Conservation (phyloP, 2,329 filamentous ascomycete species). For the Elsinoe australis region DNA sequence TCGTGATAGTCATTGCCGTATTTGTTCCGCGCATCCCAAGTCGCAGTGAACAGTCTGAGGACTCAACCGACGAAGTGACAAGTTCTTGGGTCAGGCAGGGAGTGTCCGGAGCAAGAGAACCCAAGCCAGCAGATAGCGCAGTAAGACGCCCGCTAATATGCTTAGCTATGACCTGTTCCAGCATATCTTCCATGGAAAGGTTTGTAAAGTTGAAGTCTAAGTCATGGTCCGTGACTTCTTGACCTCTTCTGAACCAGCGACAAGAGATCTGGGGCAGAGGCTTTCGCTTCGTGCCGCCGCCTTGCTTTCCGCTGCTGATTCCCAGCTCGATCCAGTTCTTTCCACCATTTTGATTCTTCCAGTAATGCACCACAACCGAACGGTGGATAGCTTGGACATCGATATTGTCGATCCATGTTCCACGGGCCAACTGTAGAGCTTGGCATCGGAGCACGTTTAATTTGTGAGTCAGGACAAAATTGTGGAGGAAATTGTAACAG, state of each 20-base stretch:
- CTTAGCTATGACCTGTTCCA: slow-evolving; percentile 65
- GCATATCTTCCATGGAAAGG: slow-evolving; percentile 65
- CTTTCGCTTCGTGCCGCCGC: slow-evolving; percentile 25
- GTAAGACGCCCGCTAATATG: slow-evolving; percentile 67
- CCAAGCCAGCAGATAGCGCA: slow-evolving; percentile 56
- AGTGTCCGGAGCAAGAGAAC: slow-evolving; percentile 49
- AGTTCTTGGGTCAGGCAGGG: slow-evolving; percentile 53
- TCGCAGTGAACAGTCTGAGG: slow-evolving; percentile 58
- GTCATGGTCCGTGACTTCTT: slow-evolving; percentile 62
- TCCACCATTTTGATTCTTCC: slow-evolving; percentile 59
- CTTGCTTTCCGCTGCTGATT: slow-evolving; percentile 55
- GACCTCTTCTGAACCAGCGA: slow-evolving; percentile 79
- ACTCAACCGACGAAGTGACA: slow-evolving; percentile 52
- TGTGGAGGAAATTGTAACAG: slow-evolving; percentile 81
- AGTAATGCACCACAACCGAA: slow-evolving; percentile 83
- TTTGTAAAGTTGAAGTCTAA: slow-evolving; percentile 58
- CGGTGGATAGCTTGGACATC: slow-evolving; percentile 73
- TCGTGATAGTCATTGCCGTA: slow-evolving; percentile 49
- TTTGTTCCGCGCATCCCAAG: slow-evolving; percentile 62
- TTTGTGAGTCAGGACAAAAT: slow-evolving; percentile 83
- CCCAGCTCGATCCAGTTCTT: slow-evolving; percentile 93
- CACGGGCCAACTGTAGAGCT: slow-evolving; percentile 59
- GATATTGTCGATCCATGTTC: slow-evolving; percentile 70
- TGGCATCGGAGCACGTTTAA: slow-evolving; percentile 75
- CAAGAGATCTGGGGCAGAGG: slow-evolving; percentile 42